Conservation (phyloP, 495 filamentous ascomycete genomes). For the Tuber microsphaerosporum region DNA sequence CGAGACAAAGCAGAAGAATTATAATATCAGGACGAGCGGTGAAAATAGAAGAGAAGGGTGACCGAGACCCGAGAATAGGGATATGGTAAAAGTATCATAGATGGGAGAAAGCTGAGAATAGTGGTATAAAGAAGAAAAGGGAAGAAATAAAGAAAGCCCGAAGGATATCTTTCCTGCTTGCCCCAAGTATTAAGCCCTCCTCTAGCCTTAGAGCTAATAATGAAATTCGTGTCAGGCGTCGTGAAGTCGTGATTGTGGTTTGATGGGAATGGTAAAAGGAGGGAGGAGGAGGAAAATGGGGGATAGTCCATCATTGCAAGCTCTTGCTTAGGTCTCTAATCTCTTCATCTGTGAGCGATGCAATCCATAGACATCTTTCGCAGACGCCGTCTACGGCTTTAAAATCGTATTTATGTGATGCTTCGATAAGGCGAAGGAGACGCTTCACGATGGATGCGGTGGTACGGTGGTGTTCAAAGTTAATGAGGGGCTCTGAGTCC, state of each 20-base stretch:
- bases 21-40: background rate
- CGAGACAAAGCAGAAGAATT: background rate
- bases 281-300: background rate
- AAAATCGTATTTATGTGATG: constrained; percentile 82
- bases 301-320: constrained; percentile 46
- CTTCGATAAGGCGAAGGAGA: constrained; percentile 78
- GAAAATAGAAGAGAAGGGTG: background rate
- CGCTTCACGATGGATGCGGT: constrained; percentile 90
- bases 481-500: constrained; percentile 69
- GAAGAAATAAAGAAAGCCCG: constrained; percentile 8
- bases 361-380: constrained; percentile 92
- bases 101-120: background rate
- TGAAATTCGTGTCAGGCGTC: constrained; percentile 5
- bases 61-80: background rate
- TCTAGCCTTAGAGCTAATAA: background rate
- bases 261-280: background rate
- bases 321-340: constrained; percentile 57
- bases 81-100: background rate
- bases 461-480: constrained; percentile 89
- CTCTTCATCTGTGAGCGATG: constrained; percentile 75
- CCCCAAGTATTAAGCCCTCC: background rate
- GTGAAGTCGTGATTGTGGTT: constrained; percentile 10
- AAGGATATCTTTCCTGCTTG: constrained; percentile 2
- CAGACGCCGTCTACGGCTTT: constrained; percentile 77
- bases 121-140: constrained; percentile 8